Evolutionary conservation across 352 stramenopile species (phyloP).

Genomic region (Pythium guiyangense): DNA sequence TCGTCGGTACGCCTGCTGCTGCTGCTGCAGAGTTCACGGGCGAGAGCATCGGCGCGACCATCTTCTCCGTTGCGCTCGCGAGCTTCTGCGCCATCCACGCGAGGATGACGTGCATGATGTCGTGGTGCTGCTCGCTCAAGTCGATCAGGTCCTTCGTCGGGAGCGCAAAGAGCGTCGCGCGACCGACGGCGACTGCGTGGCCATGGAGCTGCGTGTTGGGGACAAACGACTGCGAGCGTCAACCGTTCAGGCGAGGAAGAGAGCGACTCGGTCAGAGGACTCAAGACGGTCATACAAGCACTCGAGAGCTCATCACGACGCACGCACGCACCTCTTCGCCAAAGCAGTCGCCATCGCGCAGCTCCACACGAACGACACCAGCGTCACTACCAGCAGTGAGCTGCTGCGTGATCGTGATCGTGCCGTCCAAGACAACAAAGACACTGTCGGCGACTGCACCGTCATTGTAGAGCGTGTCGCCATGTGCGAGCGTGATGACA

Average conservation of each 20-base stretch:
- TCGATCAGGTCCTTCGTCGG: constrained; percentile 72
- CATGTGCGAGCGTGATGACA: constrained; percentile 52
- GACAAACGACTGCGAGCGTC: constrained; percentile 57
- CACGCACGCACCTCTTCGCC: constrained; percentile 58
- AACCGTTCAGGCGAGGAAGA: no score
- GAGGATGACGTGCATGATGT: constrained; percentile 83
- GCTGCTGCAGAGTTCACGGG: constrained; percentile 13
- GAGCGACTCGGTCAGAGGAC: no score
- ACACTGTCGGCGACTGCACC: constrained; percentile 38
- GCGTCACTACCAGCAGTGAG: no score
- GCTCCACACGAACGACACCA: constrained; percentile 32
- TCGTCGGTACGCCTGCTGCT: background rate
- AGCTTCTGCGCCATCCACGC: constrained; percentile 75
- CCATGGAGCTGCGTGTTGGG: constrained; percentile 39
- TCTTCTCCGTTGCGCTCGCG: constrained; percentile 51
- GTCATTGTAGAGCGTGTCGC: constrained; percentile 48
- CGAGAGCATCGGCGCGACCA: constrained; percentile 60
- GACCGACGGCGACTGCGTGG: constrained; percentile 36
- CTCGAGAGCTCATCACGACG: background rate
- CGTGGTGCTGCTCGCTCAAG: constrained; percentile 70
- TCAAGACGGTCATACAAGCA: no score
- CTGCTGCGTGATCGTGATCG: constrained; percentile 40
- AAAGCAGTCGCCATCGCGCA: constrained; percentile 72
- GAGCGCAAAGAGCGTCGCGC: constrained; percentile 71
- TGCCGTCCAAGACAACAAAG: constrained; percentile 73